Percentiles rank a stretch among this genome's conserved stretches.
Evolutionary conservation across 495 filamentous ascomycete species (phyloP).

Genomic region (Lineolata rhizophorae): DNA sequence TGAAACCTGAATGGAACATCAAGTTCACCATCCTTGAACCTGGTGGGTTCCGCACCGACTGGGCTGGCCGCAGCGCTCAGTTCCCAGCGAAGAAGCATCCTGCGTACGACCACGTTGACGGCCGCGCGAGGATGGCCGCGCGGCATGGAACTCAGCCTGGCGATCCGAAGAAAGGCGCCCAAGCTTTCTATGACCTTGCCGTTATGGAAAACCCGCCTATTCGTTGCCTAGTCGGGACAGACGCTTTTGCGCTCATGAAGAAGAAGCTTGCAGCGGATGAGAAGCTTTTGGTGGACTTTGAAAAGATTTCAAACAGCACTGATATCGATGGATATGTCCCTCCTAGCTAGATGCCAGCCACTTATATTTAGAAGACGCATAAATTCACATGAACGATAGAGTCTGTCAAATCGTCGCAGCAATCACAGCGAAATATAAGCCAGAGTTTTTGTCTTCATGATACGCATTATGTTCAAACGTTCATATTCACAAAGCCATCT

Average conservation of each 20-base stretch:
- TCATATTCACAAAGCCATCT: too few species aligned
- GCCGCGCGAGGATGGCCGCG: slow-evolving; percentile 15
- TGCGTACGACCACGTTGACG: slow-evolving; percentile 24
- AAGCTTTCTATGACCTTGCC: slow-evolving; percentile 26
- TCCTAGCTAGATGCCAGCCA: slow-evolving; percentile 2
- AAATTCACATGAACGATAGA: too few species aligned
- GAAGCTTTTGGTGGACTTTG: slow-evolving; percentile 19
- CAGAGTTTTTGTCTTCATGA: too few species aligned
- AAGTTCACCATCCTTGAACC: slow-evolving; percentile 18
- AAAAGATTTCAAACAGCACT: slow-evolving; percentile 22
- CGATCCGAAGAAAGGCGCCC: slow-evolving; percentile 22
- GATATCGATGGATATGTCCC: slow-evolving; percentile 25
- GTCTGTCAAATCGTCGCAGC: too few species aligned
- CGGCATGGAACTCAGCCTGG: slow-evolving; percentile 22
- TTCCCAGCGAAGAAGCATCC: slow-evolving; percentile 20
- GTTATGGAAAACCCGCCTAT: slow-evolving; percentile 24
- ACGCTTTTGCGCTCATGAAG: slow-evolving; percentile 21
- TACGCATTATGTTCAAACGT: too few species aligned
- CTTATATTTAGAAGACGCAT: too few species aligned
- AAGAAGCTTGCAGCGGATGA: slow-evolving; percentile 22
- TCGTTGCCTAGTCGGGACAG: slow-evolving; percentile 21
- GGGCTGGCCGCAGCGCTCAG: slow-evolving; percentile 15
- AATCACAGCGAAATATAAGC: too few species aligned
- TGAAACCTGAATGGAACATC: slow-evolving; percentile 20
- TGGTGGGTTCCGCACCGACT: slow-evolving; percentile 19